Evolutionary conservation across 805 yeast genomes (phyloP).

Genomic region (Candida vartiovaarae): DNA sequence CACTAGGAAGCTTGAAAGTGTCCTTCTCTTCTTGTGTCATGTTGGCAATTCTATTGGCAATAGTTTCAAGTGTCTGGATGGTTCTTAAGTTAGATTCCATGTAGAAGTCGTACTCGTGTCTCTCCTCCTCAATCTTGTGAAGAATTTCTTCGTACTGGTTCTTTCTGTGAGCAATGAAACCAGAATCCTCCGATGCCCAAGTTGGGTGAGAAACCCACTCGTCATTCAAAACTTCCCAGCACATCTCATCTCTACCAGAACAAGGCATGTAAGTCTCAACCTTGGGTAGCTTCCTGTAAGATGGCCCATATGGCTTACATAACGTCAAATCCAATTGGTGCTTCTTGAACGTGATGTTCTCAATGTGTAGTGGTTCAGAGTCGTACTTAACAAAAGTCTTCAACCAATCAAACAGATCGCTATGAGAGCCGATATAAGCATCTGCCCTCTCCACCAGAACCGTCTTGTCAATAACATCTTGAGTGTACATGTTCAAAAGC

Average conservation of each 20-base stretch:
- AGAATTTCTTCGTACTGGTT: conserved; percentile 96
- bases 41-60: conserved; percentile 86
- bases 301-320: conserved; percentile 93
- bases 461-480: conserved; percentile 79
- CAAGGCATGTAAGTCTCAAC: conserved; percentile 96
- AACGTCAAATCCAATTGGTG: conserved; percentile 84
- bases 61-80: conserved; percentile 90
- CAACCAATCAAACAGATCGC: conserved; percentile 85
- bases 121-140: conserved; percentile 93
- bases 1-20: conserved; percentile 80
- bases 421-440: conserved; percentile 73
- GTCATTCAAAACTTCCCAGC: conserved; percentile 97
- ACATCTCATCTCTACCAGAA: conserved; percentile 97
- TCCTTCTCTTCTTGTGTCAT: conserved; percentile 91
- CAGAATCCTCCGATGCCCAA: conserved; percentile 99
- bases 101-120: conserved; percentile 93
- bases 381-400: conserved; percentile 85
- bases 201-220: conserved; percentile 99
- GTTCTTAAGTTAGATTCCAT: conserved; percentile 94
- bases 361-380: conserved; percentile 79
- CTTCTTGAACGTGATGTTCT: conserved; percentile 79
- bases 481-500: conserved; percentile 78
- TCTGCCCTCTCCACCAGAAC: conserved; percentile 80
- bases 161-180: conserved; percentile 97
- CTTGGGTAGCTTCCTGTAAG: conserved; percentile 87